phyloP scores from a whole-genome alignment of 257 asterid genomes.

The Fraxinus americana region DNA sequence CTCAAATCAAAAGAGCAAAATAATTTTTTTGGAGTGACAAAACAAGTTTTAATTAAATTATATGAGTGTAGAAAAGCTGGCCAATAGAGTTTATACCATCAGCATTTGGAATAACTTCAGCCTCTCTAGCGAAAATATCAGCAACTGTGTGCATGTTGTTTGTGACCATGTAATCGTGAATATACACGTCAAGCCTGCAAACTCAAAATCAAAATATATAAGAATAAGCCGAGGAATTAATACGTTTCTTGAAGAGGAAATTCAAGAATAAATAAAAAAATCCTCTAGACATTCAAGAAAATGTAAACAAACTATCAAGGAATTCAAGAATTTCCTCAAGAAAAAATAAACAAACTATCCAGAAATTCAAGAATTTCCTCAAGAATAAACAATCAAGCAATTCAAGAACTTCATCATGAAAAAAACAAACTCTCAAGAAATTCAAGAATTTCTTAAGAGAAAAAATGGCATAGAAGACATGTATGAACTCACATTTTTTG shows the following conservation, averaged over 20 bases:
- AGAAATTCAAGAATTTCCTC: neutral
- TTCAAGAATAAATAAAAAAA: neutral
- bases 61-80: neutral
- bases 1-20: conserved; percentile 12
- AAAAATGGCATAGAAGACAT: too few species aligned
- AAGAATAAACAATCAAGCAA: neutral
- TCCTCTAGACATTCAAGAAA: neutral
- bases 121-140: conserved; percentile 35
- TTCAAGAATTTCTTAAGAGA: too few species aligned
- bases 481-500: conserved; percentile 19
- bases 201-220: neutral
- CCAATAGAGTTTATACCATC: conserved; percentile 18
- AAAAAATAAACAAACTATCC: neutral
- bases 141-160: conserved; percentile 32
- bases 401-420: neutral
- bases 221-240: neutral
- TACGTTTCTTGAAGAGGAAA: neutral
- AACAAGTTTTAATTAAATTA: neutral
- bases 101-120: neutral
- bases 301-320: neutral
- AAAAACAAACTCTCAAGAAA: neutral
- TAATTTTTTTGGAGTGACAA: conserved; percentile 2
- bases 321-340: neutral
- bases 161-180: conserved; percentile 32
- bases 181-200: conserved; percentile 23